Evolutionary conservation across 2,329 filamentous ascomycete species (phyloP), one percentile per base, ranked within the genome.

Genomic region (Akanthomyces muscarius): DNA sequence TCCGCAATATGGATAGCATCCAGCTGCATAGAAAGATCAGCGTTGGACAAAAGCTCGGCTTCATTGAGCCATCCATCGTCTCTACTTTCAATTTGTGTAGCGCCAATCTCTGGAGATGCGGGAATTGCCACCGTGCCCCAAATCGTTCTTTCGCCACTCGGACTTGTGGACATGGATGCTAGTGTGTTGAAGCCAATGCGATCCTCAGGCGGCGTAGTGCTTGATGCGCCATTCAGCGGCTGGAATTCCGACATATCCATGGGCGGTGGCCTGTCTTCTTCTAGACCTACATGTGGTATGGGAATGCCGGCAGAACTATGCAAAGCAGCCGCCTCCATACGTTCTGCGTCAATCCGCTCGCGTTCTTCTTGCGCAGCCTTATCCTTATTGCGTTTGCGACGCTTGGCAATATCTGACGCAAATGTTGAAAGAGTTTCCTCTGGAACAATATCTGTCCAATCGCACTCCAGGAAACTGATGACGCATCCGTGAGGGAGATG

Each of bases 401-500:
- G 83, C 63, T 85, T 83, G 67, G 91, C 89, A 60, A 95, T 89
- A 64, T 97, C 92, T 0, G 81, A 77, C n/a, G 83, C 80, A 75
- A 97, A 97, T 1, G 83, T 82, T 45, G 86, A 86, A n/a, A 97
- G 79, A 4, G 91, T 83, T 57, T 91, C 88, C 0, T 87, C 81
- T 3, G 87, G 83, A 5, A 97, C 90, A 44, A 95, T 90, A 68
- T 96, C 92, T 3, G 91, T 92, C 93, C 93, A 97, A 73, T 97
- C 92, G 71, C 93, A 97, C 76, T 97, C 93, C 1, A 97, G 76
- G 70, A 97, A 97, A 67, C 84, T 92, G 48, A 97, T 90, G 67
- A 96, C 89, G 73, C 92, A 97, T n/a, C 93, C 93, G 57, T 90
- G 87, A 0, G 93, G 93, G 6, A 97, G 81, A 74, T 97, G 93